A percentile compares a stretch with the other conserved stretches of the same genome.
Conservation (phyloP, 2,329 filamentous ascomycete species). For the Ophiocordyceps camponoti-floridani region DNA sequence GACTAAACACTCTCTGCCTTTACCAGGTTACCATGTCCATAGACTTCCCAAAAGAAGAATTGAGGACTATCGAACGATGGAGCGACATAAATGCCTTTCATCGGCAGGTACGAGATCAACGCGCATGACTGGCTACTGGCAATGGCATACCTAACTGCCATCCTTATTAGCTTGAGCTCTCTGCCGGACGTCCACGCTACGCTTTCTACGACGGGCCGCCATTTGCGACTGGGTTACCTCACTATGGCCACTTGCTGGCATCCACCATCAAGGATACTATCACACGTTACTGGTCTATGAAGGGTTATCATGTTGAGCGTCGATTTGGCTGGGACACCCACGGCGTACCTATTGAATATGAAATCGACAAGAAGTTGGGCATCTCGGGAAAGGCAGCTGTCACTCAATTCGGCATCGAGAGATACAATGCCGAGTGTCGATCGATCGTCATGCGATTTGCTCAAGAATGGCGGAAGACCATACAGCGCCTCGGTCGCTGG, state of each 20-base stretch:
- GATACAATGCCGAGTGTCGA: conserved; percentile 83
- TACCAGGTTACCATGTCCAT: conserved; percentile 46
- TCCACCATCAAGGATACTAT: conserved; percentile 97
- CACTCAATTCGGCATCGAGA: conserved; percentile 65
- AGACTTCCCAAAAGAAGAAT: conserved; percentile 84
- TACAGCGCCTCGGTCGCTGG: conserved; percentile 83
- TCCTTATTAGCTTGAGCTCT: conserved; percentile 46
- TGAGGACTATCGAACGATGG: conserved; percentile 71
- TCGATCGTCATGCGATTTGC: conserved; percentile 89
- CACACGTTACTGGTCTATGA: conserved; percentile 94
- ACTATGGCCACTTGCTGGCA: conserved; percentile 60
- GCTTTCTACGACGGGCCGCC: conserved; percentile 89
- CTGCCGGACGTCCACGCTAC: conserved; percentile 65
- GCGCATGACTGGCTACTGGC: neutral
- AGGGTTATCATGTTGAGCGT: conserved; percentile 79
- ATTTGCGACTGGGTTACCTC: conserved; percentile 54
- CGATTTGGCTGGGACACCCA: conserved; percentile 93
- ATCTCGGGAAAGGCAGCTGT: conserved; percentile 81
- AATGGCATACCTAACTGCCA: neutral
- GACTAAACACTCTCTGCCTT: no score
- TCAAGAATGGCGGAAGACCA: conserved; percentile 70
- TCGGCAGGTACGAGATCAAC: conserved; percentile 41
- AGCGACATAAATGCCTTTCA: conserved; percentile 83
- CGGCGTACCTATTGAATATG: conserved; percentile 86
- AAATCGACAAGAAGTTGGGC: conserved; percentile 90